These are phyloP conservation scores for Pinus taeda DNA, from an alignment of 75 land plant species.

Conservation along the genomic window DNA sequence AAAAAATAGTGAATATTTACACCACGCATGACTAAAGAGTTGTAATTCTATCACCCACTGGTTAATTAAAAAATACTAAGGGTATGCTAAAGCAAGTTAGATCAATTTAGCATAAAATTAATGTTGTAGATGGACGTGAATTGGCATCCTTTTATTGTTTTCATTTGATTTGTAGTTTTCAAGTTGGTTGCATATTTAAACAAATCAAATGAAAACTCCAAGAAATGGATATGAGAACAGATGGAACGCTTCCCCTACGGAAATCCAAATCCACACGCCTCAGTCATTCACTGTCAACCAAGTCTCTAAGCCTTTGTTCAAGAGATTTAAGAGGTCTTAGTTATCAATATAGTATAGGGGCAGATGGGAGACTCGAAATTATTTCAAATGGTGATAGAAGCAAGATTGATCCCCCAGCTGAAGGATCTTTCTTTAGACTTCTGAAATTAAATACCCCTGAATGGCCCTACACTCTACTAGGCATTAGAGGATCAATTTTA, in stretches of 20 bases:
- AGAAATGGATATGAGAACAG: slow-evolving; percentile 72
- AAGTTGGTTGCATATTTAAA: no score
- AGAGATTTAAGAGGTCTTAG: slow-evolving; percentile 64
- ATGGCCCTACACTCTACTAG: slow-evolving; percentile 88
- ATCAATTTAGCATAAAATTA: no score
- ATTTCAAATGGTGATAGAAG: slow-evolving; percentile 65
- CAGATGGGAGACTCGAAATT: slow-evolving; percentile 79
- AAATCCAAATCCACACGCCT: slow-evolving; percentile 56
- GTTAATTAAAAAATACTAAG: no score
- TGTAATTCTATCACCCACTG: no score
- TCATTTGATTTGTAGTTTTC: no score
- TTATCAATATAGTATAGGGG: slow-evolving; percentile 66
- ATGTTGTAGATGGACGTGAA: no score
- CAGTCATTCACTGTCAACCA: slow-evolving; percentile 68
- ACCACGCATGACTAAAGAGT: no score
- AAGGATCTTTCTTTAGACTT: slow-evolving; percentile 63
- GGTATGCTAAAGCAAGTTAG: no score
- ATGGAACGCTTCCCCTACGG: slow-evolving; percentile 43
- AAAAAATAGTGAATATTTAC: no score
- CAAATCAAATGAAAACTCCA: slow-evolving; percentile 34
- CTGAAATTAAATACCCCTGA: slow-evolving; percentile 90
- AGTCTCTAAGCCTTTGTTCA: slow-evolving; percentile 58
- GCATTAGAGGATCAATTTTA: slow-evolving; percentile 77
- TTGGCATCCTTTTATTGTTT: no score
- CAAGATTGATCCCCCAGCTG: slow-evolving; percentile 38